Conservation (phyloP, 2,329 filamentous ascomycete species). For the Verticillium dahliae region DNA sequence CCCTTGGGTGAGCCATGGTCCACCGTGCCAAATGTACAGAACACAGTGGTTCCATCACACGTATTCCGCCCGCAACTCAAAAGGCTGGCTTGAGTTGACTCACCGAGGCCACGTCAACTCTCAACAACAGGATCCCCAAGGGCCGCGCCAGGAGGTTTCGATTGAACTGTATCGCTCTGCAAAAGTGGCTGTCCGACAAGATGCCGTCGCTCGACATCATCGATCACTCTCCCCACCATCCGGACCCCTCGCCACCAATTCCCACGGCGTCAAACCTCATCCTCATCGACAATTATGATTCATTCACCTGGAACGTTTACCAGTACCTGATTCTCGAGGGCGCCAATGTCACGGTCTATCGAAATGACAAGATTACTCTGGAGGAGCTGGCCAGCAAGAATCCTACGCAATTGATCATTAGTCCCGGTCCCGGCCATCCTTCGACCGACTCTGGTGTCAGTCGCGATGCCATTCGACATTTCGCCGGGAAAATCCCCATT, state of each 20-base stretch:
- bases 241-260: constrained; percentile 65
- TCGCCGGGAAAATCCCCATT: constrained; percentile 89
- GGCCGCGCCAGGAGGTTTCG: neutral
- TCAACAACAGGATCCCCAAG: neutral
- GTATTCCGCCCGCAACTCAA: neutral
- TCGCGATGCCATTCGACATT: constrained; percentile 83
- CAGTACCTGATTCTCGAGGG: constrained; percentile 97
- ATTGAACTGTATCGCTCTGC: neutral
- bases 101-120: neutral
- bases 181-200: neutral
- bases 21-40: neutral
- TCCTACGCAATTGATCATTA: constrained; percentile 90
- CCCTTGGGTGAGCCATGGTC: neutral
- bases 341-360: constrained; percentile 79
- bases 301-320: constrained; percentile 99
- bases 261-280: constrained; percentile 82
- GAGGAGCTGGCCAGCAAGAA: constrained; percentile 77
- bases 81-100: neutral
- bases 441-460: constrained; percentile 87
- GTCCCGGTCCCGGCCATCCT: constrained; percentile 91
- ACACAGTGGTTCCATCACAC: neutral
- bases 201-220: constrained; percentile 32
- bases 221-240: constrained; percentile 85
- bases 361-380: constrained; percentile 86
- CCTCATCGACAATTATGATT: constrained; percentile 98